Evolutionary conservation across 257 asterid species (phyloP).

Genomic region (Avicennia marina): DNA sequence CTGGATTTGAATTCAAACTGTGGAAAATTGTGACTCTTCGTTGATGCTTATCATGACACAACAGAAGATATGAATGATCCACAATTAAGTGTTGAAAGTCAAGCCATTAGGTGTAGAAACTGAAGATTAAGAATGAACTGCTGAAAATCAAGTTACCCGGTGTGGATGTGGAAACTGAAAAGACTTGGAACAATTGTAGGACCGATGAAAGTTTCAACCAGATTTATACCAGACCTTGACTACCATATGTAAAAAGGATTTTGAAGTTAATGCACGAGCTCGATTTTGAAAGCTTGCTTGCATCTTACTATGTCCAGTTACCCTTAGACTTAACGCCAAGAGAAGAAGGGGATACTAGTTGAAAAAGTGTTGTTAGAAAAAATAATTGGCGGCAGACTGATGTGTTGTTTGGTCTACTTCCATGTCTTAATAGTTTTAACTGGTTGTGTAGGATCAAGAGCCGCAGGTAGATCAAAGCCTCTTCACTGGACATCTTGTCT

Average conservation of each 20-base stretch:
- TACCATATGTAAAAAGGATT: no score
- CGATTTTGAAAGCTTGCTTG: no score
- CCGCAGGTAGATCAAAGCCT: constrained; percentile 89
- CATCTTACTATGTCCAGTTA: no score
- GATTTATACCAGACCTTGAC: no score
- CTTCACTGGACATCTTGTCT: constrained; percentile 99
- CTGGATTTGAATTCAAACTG: constrained; percentile 4
- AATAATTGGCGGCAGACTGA: neutral
- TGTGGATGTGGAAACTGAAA: neutral
- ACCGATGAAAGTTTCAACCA: neutral
- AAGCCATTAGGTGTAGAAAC: neutral
- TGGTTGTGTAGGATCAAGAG: constrained; percentile 61
- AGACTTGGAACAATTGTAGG: neutral
- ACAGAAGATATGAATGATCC: neutral
- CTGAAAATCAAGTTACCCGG: neutral
- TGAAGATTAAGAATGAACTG: neutral
- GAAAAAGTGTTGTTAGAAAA: no score
- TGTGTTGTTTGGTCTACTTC: neutral
- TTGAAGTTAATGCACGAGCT: no score
- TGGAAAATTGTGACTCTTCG: neutral
- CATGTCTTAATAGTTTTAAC: neutral
- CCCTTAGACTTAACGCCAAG: no score
- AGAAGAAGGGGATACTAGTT: no score
- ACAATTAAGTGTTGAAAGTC: neutral
- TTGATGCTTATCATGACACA: neutral